These are phyloP conservation scores for Plantago major DNA, from an alignment of 257 asterid species.

Conservation along the genomic window DNA sequence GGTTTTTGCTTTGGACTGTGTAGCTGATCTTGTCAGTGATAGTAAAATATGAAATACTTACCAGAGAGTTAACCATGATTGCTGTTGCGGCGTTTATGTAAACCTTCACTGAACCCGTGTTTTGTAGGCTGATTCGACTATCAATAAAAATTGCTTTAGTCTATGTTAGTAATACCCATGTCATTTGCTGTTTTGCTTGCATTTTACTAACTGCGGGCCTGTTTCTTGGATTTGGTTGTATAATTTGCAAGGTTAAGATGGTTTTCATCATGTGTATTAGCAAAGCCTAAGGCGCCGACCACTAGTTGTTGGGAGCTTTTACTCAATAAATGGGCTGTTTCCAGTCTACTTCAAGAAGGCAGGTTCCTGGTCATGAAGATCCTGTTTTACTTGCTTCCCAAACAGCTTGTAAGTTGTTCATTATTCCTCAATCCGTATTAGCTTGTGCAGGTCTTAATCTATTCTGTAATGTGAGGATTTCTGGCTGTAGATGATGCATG, in stretches of 20 bases:
- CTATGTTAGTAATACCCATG: no score
- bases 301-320: constrained; percentile 38
- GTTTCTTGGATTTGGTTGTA: constrained; percentile 22
- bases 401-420: constrained; percentile 76
- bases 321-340: constrained; percentile 86
- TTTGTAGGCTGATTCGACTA: no score
- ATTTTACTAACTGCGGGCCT: constrained; percentile 22
- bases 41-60: no score
- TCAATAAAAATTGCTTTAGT: neutral
- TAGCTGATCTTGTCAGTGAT: no score
- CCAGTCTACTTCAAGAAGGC: constrained; percentile 67
- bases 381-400: constrained; percentile 85
- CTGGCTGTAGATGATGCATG: no score
- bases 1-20: no score
- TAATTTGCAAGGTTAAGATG: constrained; percentile 62
- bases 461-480: no score
- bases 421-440: constrained; percentile 9
- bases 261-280: constrained; percentile 58
- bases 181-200: constrained; percentile 5
- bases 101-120: no score
- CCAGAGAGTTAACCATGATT: no score
- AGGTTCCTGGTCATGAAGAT: constrained; percentile 80
- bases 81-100: no score
- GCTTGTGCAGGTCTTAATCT: neutral
- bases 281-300: constrained; percentile 52